Evolutionary conservation across 2,329 filamentous ascomycete species (phyloP), one percentile per base, ranked within the genome.

Genomic region (Drechslerella stenobrocha): DNA sequence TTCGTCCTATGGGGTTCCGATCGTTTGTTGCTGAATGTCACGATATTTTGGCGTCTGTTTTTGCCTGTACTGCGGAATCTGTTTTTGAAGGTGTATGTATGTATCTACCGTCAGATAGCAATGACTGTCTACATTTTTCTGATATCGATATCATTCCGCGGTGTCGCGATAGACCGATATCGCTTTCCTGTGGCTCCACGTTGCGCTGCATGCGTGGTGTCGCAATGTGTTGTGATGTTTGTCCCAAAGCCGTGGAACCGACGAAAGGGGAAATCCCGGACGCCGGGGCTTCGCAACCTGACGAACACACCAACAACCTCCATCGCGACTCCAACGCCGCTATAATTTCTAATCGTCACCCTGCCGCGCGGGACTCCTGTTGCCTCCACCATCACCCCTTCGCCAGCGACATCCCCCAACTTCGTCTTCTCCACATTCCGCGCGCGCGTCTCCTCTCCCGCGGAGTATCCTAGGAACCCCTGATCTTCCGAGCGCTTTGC

Each of bases 221-320:
- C 30, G 23, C 8, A 3, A 34, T 58, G 52, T 47, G 46, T 50
- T 58, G 53, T 32, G 46, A 18, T 58, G 45, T 58, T 58, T 53
- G 60, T 53, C 30, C 52, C 53, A 53, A 47, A 42, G 60, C 40
- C n/a, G 53, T 23, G 44, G 63, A 48, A 53, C 55, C 51, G 51
- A 53, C 63, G 48, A 60, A 67, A 67, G 35, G 40, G 63, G 63
- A 56, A 67, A 67, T 67, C 44, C 44, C 42, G 55, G 55, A 67
- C 63, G 37, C 44, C 63, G 52, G 55, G 55, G 53, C 50, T 65
- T 53, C 60, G 52, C 46, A 65, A 57, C 52, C 60, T 56, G 52
- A 66, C 53, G 28, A 53, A 26, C 61, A 50, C 52, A 59, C 61
- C 51, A 66, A 56, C 63, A 67, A 55, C 55, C 53, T 50, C 53